Percentiles rank a stretch among this genome's conserved stretches.
These are phyloP conservation scores for Astragalus glycyphyllos DNA, from an alignment of 306 rosid species.

Conservation along the genomic window DNA sequence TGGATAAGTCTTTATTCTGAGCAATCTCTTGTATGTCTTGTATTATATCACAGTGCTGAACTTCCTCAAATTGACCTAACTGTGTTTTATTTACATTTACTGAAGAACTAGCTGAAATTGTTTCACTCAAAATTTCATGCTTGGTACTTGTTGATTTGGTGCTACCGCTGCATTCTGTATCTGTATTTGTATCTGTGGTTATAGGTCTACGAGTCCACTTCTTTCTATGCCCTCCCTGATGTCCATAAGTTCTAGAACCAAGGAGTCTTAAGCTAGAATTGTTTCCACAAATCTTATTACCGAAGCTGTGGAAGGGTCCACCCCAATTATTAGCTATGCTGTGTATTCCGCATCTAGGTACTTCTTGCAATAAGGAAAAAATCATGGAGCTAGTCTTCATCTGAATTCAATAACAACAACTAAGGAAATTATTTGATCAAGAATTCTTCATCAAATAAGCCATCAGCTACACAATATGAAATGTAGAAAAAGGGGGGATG, in stretches of 20 bases:
- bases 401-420: constrained; percentile 45
- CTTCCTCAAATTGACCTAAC: constrained; percentile 54
- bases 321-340: constrained; percentile 63
- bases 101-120: constrained; percentile 54
- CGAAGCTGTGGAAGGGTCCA: constrained; percentile 57
- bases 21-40: constrained; percentile 55
- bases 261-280: constrained; percentile 52
- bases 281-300: constrained; percentile 50
- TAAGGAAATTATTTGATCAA: constrained; percentile 38
- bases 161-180: constrained; percentile 59
- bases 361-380: constrained; percentile 67
- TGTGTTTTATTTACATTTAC: constrained; percentile 59
- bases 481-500: too few relatives aligned
- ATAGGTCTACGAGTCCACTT: constrained; percentile 80
- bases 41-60: constrained; percentile 57
- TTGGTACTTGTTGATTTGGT: constrained; percentile 57
- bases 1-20: constrained; percentile 64
- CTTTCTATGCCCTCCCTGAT: constrained; percentile 63
- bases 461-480: constrained; percentile 47
- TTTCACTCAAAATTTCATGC: constrained; percentile 62
- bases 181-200: constrained; percentile 69
- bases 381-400: constrained; percentile 71
- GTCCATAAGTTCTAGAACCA: constrained; percentile 57
- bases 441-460: constrained; percentile 39
- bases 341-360: constrained; percentile 72